phyloP scores from a whole-genome alignment of 208 protist genomes.

The Acanthamoeba pearcei region DNA sequence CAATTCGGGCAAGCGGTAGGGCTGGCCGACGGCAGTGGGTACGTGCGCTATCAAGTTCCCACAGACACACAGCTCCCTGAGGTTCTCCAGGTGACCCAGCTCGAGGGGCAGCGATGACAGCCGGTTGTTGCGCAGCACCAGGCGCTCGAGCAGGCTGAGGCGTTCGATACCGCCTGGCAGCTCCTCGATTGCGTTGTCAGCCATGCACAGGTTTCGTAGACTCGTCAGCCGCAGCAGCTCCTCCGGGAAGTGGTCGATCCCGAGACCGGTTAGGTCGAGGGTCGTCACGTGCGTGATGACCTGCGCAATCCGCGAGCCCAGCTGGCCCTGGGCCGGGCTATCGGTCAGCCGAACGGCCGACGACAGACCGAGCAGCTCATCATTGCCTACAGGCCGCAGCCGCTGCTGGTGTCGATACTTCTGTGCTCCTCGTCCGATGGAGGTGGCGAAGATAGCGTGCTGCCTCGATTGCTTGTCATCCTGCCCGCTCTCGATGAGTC shows the following conservation, averaged over 20 bases:
- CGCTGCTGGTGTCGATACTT: neutral
- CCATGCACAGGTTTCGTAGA: neutral
- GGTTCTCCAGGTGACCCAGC: neutral
- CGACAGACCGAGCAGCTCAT: too few species aligned
- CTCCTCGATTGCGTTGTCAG: neutral
- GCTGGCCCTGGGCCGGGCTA: too few species aligned
- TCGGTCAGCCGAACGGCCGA: too few species aligned
- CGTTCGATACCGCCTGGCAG: neutral
- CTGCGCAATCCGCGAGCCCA: neutral
- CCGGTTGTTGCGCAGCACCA: conserved; percentile 9
- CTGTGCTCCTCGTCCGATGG: neutral
- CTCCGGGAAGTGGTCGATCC: neutral
- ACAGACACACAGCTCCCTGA: neutral
- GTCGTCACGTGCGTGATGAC: neutral
- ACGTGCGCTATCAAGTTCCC: neutral
- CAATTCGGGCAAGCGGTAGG: neutral
- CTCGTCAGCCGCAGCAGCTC: conserved; percentile 6
- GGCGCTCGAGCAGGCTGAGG: neutral
- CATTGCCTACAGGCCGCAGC: too few species aligned
- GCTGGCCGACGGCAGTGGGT: neutral
- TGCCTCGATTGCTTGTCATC: neutral
- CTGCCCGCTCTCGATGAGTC: neutral
- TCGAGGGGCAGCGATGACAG: neutral
- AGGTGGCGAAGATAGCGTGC: neutral
- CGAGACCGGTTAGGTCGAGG: neutral